Conservation (phyloP, 2,329 filamentous ascomycete species). For the Trichophyton schoenleinii region DNA sequence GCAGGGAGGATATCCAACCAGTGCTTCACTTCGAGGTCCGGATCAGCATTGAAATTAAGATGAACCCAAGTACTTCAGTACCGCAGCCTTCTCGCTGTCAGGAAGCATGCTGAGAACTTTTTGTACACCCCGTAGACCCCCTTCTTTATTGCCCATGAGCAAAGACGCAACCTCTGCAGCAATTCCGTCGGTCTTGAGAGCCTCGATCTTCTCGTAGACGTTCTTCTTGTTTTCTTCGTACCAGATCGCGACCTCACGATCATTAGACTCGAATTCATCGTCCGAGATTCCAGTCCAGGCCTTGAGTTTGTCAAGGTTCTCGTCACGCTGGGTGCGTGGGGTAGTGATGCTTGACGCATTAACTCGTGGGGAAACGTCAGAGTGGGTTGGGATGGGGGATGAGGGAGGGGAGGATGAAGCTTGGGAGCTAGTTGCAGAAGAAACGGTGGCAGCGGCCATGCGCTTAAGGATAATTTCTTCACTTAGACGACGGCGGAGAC, state of each 20-base stretch:
- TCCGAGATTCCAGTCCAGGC: constrained; percentile 63
- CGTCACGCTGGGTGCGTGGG: constrained; percentile 42
- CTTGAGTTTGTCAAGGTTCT: constrained; percentile 61
- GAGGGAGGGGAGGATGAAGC: constrained; percentile 25
- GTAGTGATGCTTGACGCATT: constrained; percentile 18
- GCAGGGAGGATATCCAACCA: neutral
- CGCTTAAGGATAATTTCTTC: constrained; percentile 95
- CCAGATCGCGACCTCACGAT: constrained; percentile 79
- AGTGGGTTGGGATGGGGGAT: constrained; percentile 33
- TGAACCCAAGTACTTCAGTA: constrained; percentile 45
- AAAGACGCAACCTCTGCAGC: constrained; percentile 58
- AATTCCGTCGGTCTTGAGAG: constrained; percentile 63
- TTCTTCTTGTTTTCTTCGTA: constrained; percentile 87
- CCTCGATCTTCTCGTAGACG: constrained; percentile 72
- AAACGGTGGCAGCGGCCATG: constrained; percentile 45
- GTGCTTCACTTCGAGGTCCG: neutral
- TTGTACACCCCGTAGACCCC: constrained; percentile 71
- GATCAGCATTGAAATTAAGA: neutral
- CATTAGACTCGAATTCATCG: constrained; percentile 61
- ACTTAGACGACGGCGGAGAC: constrained; percentile 86
- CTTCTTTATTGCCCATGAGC: constrained; percentile 53
- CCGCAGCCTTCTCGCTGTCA: constrained; percentile 73
- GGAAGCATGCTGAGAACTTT: constrained; percentile 78
- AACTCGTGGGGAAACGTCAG: constrained; percentile 21
- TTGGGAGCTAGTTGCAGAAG: constrained; percentile 19